Percentiles rank a stretch among this genome's conserved stretches.
Evolutionary conservation across 176 grass and related monocot genomes (phyloP).

Genomic region (Leersia perrieri): DNA sequence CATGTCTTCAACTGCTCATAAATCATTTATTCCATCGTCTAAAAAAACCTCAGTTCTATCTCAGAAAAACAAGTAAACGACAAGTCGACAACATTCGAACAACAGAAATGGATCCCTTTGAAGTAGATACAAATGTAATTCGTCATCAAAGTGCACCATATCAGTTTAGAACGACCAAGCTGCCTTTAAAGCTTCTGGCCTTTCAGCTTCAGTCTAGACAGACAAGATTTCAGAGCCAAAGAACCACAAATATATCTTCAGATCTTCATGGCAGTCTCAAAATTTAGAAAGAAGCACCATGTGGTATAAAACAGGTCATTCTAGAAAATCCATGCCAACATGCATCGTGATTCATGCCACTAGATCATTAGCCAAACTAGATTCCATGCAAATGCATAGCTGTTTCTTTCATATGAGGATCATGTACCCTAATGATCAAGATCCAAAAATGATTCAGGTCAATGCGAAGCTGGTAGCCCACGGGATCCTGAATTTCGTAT

Average conservation of each 20-base stretch:
- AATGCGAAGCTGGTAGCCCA: not conserved
- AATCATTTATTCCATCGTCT: not conserved
- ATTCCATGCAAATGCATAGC: not conserved
- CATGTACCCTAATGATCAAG: not conserved
- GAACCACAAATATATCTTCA: not conserved
- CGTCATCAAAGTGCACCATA: not conserved
- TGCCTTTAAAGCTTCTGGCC: not conserved
- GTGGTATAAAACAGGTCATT: not conserved
- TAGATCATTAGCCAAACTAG: not conserved
- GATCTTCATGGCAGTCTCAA: not conserved
- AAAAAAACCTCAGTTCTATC: not conserved
- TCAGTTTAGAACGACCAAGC: not conserved
- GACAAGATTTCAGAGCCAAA: slow-evolving; percentile 8
- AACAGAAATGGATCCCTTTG: not conserved
- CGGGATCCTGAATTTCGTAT: not conserved
- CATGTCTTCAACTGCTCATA: slow-evolving; percentile 17
- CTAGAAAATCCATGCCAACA: not conserved
- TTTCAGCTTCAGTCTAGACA: not conserved
- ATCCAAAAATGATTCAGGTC: not conserved
- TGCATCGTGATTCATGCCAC: not conserved
- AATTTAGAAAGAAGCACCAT: not conserved
- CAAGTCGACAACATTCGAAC: not conserved
- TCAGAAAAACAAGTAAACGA: not conserved
- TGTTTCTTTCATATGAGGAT: not conserved
- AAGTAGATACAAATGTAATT: not conserved